Evolutionary conservation across 371 early-diverging fungal genomes (phyloP), one percentile per base, ranked within the genome.

Genomic region (Syncephalastrum monosporum): DNA sequence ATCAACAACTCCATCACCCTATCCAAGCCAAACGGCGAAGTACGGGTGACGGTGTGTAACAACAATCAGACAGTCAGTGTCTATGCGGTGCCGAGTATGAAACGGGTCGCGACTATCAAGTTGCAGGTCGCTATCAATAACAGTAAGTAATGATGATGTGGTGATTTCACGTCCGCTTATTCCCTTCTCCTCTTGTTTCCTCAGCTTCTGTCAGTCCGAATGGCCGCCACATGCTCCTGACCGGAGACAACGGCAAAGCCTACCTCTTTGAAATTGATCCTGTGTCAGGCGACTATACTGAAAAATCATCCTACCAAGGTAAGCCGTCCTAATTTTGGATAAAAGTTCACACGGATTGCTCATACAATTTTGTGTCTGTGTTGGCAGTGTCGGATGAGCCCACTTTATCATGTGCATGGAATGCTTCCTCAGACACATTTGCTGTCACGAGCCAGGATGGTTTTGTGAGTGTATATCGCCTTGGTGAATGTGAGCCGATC

Each of bases 61-160:
- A 96, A 95, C 63, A 95, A 96, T 65, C 85, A 91, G 64, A 91
- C 90, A 5, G 89, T 96, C 66, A 91, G 89, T 68, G 80, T 93
- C 14, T 88, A 83, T 56, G 72, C 85, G 3, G 65, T 93, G 7
- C 90, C 91, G 1, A 77, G 66, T 38, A 75, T 93, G 57, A 77
- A 85, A 43, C 77, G 82, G 13, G 59, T 91, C n/a, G 63, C 82
- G 4, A 82, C 70, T 12, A 72, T 95, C 10, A 60, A 74, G 15
- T 71, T 91, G 13, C 89, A 91, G 0, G 85, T 88, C 3, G 87
- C 91, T 14, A 90, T 94, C 49, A 92, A 92, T 71, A 83, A 88
- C 55, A 69, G 86, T 85, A 74, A 59, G 65, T 55, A 19, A 16
- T 50, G 8, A 33, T 33, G 38, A 33, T 33, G 42, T 21, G 16